Base-by-base conservation (phyloP, 805 yeast species). In the Jamesozyma spencerorum region DNA sequence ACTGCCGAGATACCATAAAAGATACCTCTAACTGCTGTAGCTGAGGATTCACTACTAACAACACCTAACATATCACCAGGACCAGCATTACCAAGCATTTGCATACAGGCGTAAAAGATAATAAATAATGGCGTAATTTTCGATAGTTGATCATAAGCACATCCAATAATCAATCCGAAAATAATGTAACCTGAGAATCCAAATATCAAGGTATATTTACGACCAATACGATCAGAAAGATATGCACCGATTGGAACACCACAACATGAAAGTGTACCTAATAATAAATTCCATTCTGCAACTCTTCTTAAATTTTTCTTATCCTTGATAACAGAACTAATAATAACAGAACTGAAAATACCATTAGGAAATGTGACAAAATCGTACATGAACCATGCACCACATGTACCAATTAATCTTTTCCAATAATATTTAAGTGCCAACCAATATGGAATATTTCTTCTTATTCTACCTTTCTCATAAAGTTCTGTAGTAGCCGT, bases 321-420 rank as follows among this genome's bases (percentile, higher is more conserved):
- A 20, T 38, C 40, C 26, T 38, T 38, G 10, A 38, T 38, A n/a
- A 38, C 40, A 18, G 40, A 26, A 18, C 40, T 27, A 19, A 38
- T 38, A 32, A 38, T 38, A 8, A 36, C 32, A 6, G 40, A 32
- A 12, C 35, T 30, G 31, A 38, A 38, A 12, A 38, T 38, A 27
- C 40, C 40, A 14, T 38, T 38, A 4, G 40, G 40, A 19, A 38
- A 38, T 6, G 40, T 38, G 11, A 38, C 40, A 18, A 38, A 38
- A 32, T 38, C 40, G 18, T 32, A 38, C 40, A 38, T 38, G n/a
- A 38, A 38, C 40, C 40, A 38, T n/a, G 40, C 28, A 27, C 40
- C 40, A 33, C 40, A 38, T 4, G 40, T 38, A 10, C 40, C 40
- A 11, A 38, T 5, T 12, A 38, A 18, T 26, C 40, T 38, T 32